Evolutionary conservation across 108 stramenopile species (phyloP).

Genomic region (Cyclotella baltica): DNA sequence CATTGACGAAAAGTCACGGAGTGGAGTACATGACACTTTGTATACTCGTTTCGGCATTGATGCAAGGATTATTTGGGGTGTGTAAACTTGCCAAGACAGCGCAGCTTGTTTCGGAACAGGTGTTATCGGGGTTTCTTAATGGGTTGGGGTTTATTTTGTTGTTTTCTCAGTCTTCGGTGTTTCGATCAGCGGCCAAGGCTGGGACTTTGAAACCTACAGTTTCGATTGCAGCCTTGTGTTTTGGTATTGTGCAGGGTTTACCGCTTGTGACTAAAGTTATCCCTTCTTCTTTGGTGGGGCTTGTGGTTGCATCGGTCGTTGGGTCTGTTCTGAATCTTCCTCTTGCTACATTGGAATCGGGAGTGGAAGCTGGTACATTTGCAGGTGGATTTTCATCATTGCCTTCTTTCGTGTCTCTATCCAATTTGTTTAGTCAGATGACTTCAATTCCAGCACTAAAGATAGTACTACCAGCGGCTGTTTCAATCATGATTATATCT

Average conservation of each 20-base stretch:
- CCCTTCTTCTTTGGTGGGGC: conserved; percentile 48
- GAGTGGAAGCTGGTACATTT: conserved; percentile 38
- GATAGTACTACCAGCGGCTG: conserved; percentile 40
- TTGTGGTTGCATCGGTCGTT: conserved; percentile 43
- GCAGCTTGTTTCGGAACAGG: conserved; percentile 49
- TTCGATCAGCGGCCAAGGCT: conserved; percentile 21
- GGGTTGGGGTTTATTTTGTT: conserved; percentile 46
- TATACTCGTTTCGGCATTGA: conserved; percentile 37
- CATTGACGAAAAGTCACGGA: conserved; percentile 32
- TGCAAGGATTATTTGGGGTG: conserved; percentile 42
- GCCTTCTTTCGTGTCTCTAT: conserved; percentile 19
- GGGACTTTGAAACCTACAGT: conserved; percentile 27
- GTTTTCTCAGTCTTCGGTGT: conserved; percentile 40
- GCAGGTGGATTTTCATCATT: conserved; percentile 44
- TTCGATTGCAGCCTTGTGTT: conserved; percentile 36
- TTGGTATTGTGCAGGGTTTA: conserved; percentile 39
- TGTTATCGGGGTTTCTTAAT: conserved; percentile 57
- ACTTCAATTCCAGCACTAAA: conserved; percentile 23
- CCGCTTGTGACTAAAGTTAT: conserved; percentile 33
- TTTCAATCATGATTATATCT: conserved; percentile 50
- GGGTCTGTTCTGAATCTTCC: conserved; percentile 35
- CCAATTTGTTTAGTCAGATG: conserved; percentile 13
- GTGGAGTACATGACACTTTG: conserved; percentile 41
- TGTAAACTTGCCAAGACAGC: conserved; percentile 41
- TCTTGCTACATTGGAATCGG: conserved; percentile 33